phyloP scores from a whole-genome alignment of 108 stramenopile genomes.

The Conticribra weissflogii region DNA sequence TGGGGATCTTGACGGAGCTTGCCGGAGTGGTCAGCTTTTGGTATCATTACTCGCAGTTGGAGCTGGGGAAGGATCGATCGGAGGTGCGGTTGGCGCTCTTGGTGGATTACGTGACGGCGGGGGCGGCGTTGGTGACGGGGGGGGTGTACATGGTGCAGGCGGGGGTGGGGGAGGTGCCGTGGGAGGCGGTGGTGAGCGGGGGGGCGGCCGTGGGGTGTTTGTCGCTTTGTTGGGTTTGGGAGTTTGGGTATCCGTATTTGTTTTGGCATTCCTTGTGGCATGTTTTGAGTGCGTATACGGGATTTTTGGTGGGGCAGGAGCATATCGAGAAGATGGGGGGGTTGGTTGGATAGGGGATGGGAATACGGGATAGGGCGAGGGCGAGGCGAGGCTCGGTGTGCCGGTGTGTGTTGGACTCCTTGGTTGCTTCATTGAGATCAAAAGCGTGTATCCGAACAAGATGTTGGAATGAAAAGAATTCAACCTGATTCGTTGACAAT shows the following conservation, averaged over 20 bases:
- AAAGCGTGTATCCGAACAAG: no score
- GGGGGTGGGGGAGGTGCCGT: conserved; percentile 47
- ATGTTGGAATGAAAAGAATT: no score
- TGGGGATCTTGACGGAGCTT: conserved; percentile 68
- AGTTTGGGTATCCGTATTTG: conserved; percentile 57
- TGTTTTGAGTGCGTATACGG: conserved; percentile 67
- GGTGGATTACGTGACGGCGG: conserved; percentile 76
- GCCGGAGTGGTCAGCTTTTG: conserved; percentile 70
- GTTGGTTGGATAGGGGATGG: not conserved
- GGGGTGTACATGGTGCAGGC: conserved; percentile 50
- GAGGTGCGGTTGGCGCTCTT: conserved; percentile 74
- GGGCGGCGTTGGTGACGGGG: conserved; percentile 50
- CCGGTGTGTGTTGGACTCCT: no score
- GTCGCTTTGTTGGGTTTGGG: conserved; percentile 77
- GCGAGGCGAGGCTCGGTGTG: no score
- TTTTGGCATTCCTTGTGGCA: conserved; percentile 86
- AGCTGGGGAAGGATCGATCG: conserved; percentile 51
- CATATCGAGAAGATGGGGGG: conserved; percentile 28
- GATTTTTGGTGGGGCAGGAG: conserved; percentile 66
- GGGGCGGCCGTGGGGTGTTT: conserved; percentile 51
- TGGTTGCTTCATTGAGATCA: no score
- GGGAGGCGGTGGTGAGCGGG: conserved; percentile 47
- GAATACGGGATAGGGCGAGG: no score
- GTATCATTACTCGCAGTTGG: conserved; percentile 82
- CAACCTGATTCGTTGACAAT: no score